Evolutionary conservation across 345 rosid genomes (phyloP).

Genomic region (Gossypium bickii): DNA sequence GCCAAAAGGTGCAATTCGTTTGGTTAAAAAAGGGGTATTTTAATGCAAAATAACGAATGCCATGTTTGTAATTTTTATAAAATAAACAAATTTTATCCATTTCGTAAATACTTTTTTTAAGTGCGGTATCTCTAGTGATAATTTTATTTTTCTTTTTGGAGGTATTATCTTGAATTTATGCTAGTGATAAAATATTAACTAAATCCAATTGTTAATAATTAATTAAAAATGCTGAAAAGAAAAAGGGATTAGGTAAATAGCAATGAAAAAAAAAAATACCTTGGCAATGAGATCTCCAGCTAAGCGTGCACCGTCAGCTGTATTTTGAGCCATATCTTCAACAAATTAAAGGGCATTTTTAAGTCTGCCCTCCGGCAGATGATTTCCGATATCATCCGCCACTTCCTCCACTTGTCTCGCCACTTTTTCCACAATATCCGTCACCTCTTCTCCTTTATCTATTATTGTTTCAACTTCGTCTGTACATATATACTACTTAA

Average conservation of each 20-base stretch:
- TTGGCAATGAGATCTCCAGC: conserved; percentile 40
- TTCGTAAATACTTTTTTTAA: too few relatives aligned
- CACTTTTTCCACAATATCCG: conserved; percentile 40
- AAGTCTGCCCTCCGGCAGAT: conserved; percentile 46
- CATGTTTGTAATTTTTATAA: too few relatives aligned
- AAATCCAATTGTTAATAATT: background rate
- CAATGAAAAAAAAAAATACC: conserved; percentile 21
- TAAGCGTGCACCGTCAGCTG: conserved; percentile 35
- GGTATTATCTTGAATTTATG: too few relatives aligned
- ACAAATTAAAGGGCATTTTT: conserved; percentile 21
- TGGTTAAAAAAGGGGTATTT: conserved; percentile 21
- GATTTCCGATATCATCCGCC: conserved; percentile 40
- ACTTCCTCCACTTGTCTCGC: conserved; percentile 48
- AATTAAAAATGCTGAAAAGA: background rate
- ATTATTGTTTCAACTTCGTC: conserved; percentile 32
- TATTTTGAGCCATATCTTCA: conserved; percentile 37
- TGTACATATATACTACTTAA: conserved; percentile 5
- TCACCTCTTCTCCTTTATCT: conserved; percentile 28
- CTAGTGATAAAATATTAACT: too few relatives aligned
- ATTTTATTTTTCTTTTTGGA: too few relatives aligned
- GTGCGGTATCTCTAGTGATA: too few relatives aligned
- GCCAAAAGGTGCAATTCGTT: conserved; percentile 17
- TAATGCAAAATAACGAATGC: too few relatives aligned
- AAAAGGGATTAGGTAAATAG: background rate
- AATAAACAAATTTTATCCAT: too few relatives aligned